A percentile compares a stretch with the other conserved stretches of the same genome.
Evolutionary conservation across 257 asterid species (phyloP).

Genomic region (Plectranthus barbatus): DNA sequence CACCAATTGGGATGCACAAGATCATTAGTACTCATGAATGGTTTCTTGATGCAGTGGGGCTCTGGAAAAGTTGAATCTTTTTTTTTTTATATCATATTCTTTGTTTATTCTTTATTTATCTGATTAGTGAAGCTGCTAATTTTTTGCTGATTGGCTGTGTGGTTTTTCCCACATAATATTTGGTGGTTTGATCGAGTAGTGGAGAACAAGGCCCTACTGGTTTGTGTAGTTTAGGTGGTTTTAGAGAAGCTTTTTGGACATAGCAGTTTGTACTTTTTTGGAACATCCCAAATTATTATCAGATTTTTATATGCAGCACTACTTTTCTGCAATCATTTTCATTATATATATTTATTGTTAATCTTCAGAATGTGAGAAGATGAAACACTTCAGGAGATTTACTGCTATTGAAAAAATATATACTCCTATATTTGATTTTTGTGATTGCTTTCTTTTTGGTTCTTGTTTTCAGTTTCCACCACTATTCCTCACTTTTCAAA

Average conservation of each 20-base stretch:
- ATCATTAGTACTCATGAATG: neutral
- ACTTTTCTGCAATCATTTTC: neutral
- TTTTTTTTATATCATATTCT: conserved; percentile 14
- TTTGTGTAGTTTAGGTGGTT: neutral
- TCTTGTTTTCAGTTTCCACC: neutral
- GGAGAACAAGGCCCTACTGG: neutral
- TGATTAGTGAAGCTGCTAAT: neutral
- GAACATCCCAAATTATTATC: neutral
- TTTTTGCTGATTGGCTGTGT: conserved; percentile 1
- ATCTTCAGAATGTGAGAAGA: neutral
- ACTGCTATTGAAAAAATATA: too few species aligned
- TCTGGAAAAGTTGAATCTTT: conserved; percentile 1
- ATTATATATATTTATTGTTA: neutral
- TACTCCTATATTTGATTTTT: neutral
- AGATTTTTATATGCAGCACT: neutral
- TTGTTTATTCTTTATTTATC: neutral
- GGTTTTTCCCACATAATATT: neutral
- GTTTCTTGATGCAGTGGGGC: neutral
- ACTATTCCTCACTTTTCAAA: neutral
- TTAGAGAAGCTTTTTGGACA: neutral
- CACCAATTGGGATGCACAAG: neutral
- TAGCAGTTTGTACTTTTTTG: neutral
- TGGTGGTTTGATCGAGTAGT: conserved; percentile 2
- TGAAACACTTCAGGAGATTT: neutral
- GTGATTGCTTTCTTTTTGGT: neutral